These are phyloP conservation scores for Pelomyxa schiedti DNA, from an alignment of 78 protist species.

Conservation along the genomic window DNA sequence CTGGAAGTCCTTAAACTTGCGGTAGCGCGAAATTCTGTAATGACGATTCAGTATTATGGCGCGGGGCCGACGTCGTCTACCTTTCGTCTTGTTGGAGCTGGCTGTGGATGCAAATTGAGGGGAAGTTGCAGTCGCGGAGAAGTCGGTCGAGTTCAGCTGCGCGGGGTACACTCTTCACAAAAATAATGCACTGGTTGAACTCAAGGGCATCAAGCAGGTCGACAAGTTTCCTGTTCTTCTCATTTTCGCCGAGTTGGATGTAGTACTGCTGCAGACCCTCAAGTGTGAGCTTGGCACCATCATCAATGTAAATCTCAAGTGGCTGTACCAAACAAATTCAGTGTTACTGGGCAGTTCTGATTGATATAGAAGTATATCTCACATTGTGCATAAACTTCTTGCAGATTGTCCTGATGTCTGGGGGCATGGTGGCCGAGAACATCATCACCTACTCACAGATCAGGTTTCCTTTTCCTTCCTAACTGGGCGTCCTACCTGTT, in stretches of 20 bases:
- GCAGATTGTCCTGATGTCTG: slow-evolving; percentile 66
- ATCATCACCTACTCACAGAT: no score
- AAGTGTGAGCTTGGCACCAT: slow-evolving; percentile 87
- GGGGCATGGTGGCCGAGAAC: slow-evolving; percentile 97
- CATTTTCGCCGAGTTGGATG: slow-evolving; percentile 70
- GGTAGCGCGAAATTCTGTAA: slow-evolving; percentile 49
- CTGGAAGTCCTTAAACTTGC: slow-evolving; percentile 88
- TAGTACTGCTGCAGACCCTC: slow-evolving; percentile 96
- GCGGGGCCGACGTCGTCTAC: not conserved
- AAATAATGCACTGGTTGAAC: slow-evolving; percentile 96
- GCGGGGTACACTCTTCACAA: slow-evolving; percentile 70
- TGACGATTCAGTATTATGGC: not conserved
- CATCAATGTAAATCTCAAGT: slow-evolving; percentile 82
- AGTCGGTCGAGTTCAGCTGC: slow-evolving; percentile 62
- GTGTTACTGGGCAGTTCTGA: not conserved
- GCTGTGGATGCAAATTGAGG: slow-evolving; percentile 83
- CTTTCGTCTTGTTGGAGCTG: slow-evolving; percentile 71
- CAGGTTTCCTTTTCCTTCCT: no score
- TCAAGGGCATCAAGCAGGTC: slow-evolving; percentile 95
- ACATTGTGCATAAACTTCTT: slow-evolving; percentile 81
- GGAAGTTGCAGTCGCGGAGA: slow-evolving; percentile 78
- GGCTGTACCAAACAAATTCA: slow-evolving; percentile 48
- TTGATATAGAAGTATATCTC: not conserved
- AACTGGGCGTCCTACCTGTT: no score
- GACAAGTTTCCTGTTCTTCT: slow-evolving; percentile 85